Evolutionary conservation across 2,329 filamentous ascomycete species (phyloP).

Genomic region (Ceratocystis eucalypticola): DNA sequence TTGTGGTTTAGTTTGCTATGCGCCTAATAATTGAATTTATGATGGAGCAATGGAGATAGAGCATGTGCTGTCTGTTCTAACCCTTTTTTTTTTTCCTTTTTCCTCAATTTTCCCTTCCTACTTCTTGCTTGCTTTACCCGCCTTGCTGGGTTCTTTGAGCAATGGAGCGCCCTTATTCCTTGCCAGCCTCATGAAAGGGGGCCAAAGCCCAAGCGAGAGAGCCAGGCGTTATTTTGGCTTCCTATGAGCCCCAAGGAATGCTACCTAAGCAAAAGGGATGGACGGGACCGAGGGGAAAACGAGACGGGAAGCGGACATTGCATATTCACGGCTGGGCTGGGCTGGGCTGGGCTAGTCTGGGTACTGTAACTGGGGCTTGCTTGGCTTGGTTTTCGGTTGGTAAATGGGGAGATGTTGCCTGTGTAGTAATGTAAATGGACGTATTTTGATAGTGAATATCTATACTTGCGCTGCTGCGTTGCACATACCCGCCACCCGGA

Average conservation of each 20-base stretch:
- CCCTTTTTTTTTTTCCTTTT: neutral
- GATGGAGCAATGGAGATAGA: neutral
- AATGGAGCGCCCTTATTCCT: slow-evolving; percentile 2
- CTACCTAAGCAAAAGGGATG: slow-evolving; percentile 2
- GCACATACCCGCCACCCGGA: slow-evolving; percentile 1
- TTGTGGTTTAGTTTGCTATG: too few species aligned
- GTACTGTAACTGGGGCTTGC: neutral
- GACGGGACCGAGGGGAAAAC: neutral
- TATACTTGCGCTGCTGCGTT: neutral
- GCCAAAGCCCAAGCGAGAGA: slow-evolving; percentile 5
- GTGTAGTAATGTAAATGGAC: too few species aligned
- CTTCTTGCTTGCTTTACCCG: neutral
- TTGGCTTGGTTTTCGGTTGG: neutral
- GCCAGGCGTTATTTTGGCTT: neutral
- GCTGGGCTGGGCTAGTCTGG: neutral
- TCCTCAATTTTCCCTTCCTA: neutral
- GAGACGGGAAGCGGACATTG: neutral
- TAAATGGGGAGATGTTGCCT: too few species aligned
- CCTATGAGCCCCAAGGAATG: neutral
- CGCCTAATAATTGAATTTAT: neutral
- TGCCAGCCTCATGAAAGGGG: neutral
- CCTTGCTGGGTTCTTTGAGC: neutral
- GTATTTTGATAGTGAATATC: neutral
- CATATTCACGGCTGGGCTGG: neutral
- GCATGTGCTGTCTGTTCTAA: neutral